phyloP scores from a whole-genome alignment of 768 basidiomycete genomes.

The Pholiota microspora region DNA sequence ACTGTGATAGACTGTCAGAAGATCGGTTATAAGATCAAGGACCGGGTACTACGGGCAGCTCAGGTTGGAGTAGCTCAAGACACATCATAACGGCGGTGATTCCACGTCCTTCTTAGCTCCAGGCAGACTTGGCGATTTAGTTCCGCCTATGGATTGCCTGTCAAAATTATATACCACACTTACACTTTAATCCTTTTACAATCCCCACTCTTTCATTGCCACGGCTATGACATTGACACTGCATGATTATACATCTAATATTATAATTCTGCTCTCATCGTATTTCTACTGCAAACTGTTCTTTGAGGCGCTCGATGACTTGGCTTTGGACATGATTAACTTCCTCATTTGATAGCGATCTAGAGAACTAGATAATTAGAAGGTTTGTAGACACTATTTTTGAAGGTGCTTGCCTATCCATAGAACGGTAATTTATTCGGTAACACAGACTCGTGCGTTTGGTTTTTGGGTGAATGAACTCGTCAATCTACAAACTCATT shows the following conservation, averaged over 20 bases:
- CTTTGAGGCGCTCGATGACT: slow-evolving; percentile 53
- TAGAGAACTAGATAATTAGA: slow-evolving; percentile 24
- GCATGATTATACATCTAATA: slow-evolving; percentile 17
- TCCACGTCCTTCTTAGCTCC: slow-evolving; percentile 2
- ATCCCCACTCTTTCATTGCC: slow-evolving; percentile 22
- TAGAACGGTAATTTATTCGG: slow-evolving; percentile 91
- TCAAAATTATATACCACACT: slow-evolving; percentile 24
- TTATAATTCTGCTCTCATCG: slow-evolving; percentile 46
- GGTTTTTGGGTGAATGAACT: slow-evolving; percentile 88
- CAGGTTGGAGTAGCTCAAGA: slow-evolving; percentile 92
- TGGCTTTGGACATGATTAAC: slow-evolving; percentile 74
- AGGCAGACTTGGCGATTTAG: neutral
- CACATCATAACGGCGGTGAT: slow-evolving; percentile 15
- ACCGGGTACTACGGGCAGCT: slow-evolving; percentile 88
- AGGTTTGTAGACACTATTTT: neutral
- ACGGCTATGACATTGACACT: slow-evolving; percentile 5
- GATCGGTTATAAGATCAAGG: slow-evolving; percentile 91
- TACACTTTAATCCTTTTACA: slow-evolving; percentile 16
- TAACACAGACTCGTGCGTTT: slow-evolving; percentile 79
- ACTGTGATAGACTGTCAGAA: slow-evolving; percentile 91
- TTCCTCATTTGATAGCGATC: slow-evolving; percentile 88
- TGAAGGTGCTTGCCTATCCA: slow-evolving; percentile 73
- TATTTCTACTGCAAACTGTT: slow-evolving; percentile 81
- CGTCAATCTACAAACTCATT: slow-evolving; percentile 66
- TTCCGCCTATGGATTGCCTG: neutral